Conservation (phyloP, 2,329 filamentous ascomycete genomes). For the Phialocephala subalpina region DNA sequence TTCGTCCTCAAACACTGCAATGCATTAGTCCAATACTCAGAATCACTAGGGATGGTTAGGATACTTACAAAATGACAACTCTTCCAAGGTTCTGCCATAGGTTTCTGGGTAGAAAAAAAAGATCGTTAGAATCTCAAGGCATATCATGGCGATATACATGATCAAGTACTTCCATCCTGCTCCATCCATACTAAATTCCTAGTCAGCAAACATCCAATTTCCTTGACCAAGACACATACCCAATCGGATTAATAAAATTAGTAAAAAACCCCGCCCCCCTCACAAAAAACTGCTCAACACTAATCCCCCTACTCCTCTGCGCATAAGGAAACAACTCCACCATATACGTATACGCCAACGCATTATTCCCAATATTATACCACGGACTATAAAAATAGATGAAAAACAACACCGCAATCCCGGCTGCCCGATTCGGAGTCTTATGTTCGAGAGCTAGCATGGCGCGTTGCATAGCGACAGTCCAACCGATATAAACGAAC, state of each 20-base stretch:
- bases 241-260: constrained; percentile 55
- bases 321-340: constrained; percentile 67
- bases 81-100: constrained; percentile 51
- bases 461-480: constrained; percentile 53
- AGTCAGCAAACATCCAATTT: not conserved
- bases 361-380: constrained; percentile 73
- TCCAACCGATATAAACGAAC: constrained; percentile 62
- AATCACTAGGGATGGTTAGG: constrained; percentile 16
- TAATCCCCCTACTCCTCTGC: constrained; percentile 33
- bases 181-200: constrained; percentile 41
- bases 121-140: constrained; percentile 51
- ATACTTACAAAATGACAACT: constrained; percentile 53
- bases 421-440: constrained; percentile 36
- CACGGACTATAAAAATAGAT: constrained; percentile 65
- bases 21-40: not conserved
- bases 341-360: constrained; percentile 69
- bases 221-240: constrained; percentile 28
- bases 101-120: constrained; percentile 57
- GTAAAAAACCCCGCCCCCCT: constrained; percentile 56
- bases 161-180: constrained; percentile 54
- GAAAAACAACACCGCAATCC: constrained; percentile 57
- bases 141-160: constrained; percentile 52
- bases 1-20: constrained; percentile 48
- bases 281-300: constrained; percentile 44
- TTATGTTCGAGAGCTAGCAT: constrained; percentile 43